Percentiles rank a stretch among this genome's conserved stretches.
Evolutionary conservation across 352 stramenopile species (phyloP).

Genomic region (Globisporangium parvum): DNA sequence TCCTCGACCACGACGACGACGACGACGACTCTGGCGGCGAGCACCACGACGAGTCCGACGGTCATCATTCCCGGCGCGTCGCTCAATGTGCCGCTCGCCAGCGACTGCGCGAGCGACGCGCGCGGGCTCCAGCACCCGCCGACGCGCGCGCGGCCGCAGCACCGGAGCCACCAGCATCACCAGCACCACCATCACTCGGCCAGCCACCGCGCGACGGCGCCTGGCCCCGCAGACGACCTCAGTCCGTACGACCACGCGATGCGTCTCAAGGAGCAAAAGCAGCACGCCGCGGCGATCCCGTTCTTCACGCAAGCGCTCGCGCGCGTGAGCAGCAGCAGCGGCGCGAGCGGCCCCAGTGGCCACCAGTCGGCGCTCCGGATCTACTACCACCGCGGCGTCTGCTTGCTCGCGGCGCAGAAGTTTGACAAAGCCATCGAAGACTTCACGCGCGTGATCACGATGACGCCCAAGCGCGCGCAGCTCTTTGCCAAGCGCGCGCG

Average conservation of each 20-base stretch:
- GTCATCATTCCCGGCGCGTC: conserved; percentile 9
- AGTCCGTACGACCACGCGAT: conserved; percentile 28
- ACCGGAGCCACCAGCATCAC: conserved; percentile 2
- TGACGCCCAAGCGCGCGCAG: conserved; percentile 59
- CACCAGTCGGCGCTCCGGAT: conserved; percentile 42
- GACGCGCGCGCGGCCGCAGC: conserved; percentile 5
- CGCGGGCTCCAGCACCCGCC: neutral
- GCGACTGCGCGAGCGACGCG: neutral
- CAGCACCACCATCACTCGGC: conserved; percentile 7
- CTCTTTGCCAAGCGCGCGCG: conserved; percentile 63
- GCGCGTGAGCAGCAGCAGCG: neutral
- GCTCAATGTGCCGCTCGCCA: conserved; percentile 5
- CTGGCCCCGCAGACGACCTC: conserved; percentile 3
- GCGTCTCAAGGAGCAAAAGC: conserved; percentile 47
- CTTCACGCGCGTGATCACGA: conserved; percentile 56
- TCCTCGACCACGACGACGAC: conserved; percentile 3
- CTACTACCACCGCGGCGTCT: conserved; percentile 54
- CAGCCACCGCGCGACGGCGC: neutral
- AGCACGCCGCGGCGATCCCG: conserved; percentile 50
- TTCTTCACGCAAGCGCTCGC: conserved; percentile 46
- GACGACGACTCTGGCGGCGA: conserved; percentile 4
- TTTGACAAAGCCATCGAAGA: conserved; percentile 70
- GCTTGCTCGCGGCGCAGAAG: conserved; percentile 43
- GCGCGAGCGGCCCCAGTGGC: conserved; percentile 10
- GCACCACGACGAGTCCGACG: conserved; percentile 3